A percentile compares a stretch with the other conserved stretches of the same genome.
These are phyloP conservation scores for Solanum arcanum DNA, from an alignment of 257 asterid species.

Conservation along the genomic window DNA sequence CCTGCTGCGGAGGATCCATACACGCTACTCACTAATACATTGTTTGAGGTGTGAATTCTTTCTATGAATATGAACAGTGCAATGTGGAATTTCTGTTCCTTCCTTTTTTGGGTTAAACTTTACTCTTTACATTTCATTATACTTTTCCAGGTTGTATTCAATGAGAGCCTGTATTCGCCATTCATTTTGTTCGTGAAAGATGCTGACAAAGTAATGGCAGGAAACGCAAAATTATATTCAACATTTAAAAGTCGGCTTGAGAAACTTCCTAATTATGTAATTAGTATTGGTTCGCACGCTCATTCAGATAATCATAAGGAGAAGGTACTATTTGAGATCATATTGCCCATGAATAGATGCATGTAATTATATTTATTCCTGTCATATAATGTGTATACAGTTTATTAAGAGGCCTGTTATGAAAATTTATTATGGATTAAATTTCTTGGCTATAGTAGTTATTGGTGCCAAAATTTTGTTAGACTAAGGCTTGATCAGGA, in stretches of 20 bases:
- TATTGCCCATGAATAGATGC: not conserved
- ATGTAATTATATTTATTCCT: not conserved
- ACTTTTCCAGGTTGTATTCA: constrained; percentile 42
- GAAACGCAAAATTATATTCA: constrained; percentile 50
- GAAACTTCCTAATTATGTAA: constrained; percentile 69
- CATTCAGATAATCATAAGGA: constrained; percentile 62
- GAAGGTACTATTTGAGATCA: constrained; percentile 39
- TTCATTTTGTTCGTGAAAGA: constrained; percentile 84
- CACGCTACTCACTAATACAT: constrained; percentile 39
- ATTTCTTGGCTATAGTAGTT: not conserved
- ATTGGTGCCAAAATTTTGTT: not conserved
- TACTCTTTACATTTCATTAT: not conserved
- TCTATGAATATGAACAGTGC: not conserved
- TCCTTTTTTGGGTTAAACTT: not conserved
- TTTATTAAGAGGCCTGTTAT: not conserved
- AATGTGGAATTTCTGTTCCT: not conserved
- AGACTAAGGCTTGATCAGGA: not conserved
- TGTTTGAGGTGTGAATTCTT: constrained; percentile 66
- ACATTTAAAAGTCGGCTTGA: constrained; percentile 61
- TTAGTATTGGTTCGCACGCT: constrained; percentile 68
- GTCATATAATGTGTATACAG: not conserved
- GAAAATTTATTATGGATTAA: not conserved
- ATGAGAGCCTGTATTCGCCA: constrained; percentile 64
- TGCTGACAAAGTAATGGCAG: constrained; percentile 75
- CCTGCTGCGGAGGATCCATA: constrained; percentile 59